Percentiles rank a stretch among this genome's conserved stretches.
phyloP scores from a whole-genome alignment of 176 grass and related monocot genomes.

The Panicum miliaceum region DNA sequence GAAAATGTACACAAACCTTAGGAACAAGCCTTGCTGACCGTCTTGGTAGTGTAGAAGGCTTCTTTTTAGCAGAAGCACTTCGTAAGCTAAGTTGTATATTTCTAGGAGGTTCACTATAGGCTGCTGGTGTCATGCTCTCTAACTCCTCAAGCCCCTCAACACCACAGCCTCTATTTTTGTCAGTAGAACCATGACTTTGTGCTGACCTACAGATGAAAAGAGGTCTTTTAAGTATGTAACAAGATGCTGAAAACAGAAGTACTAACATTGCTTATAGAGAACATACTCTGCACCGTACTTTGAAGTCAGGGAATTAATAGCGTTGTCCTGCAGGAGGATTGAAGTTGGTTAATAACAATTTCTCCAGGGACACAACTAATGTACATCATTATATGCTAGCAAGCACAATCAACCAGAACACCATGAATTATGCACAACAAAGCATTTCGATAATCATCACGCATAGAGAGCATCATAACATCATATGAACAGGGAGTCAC shows the following conservation, averaged over 20 bases:
- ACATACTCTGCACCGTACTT: conserved; percentile 63
- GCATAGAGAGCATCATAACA: conserved; percentile 16
- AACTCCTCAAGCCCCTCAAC: conserved; percentile 56
- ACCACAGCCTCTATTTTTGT: conserved; percentile 34
- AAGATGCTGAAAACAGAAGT: conserved; percentile 20
- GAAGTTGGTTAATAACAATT: conserved; percentile 25
- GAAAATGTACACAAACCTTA: conserved; percentile 53
- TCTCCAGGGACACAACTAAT: neutral
- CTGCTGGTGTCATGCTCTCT: conserved; percentile 42
- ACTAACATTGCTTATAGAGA: conserved; percentile 35
- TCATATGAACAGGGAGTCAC: conserved; percentile 8
- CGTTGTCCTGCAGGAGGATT: conserved; percentile 57
- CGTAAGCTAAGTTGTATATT: conserved; percentile 69
- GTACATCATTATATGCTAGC: neutral
- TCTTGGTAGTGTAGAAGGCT: conserved; percentile 51
- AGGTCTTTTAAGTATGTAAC: conserved; percentile 38
- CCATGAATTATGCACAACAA: neutral
- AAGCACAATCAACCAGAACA: conserved; percentile 28
- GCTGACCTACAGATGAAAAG: conserved; percentile 54
- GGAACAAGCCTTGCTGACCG: conserved; percentile 67
- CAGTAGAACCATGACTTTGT: conserved; percentile 48
- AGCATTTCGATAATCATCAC: conserved; percentile 21
- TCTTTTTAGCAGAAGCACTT: conserved; percentile 65
- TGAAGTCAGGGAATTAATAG: conserved; percentile 38
- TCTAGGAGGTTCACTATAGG: conserved; percentile 54